Percentiles rank a stretch among this genome's conserved stretches.
These are phyloP conservation scores for Penicillium sp. DNA, from an alignment of 2,329 filamentous ascomycete species.

Conservation along the genomic window DNA sequence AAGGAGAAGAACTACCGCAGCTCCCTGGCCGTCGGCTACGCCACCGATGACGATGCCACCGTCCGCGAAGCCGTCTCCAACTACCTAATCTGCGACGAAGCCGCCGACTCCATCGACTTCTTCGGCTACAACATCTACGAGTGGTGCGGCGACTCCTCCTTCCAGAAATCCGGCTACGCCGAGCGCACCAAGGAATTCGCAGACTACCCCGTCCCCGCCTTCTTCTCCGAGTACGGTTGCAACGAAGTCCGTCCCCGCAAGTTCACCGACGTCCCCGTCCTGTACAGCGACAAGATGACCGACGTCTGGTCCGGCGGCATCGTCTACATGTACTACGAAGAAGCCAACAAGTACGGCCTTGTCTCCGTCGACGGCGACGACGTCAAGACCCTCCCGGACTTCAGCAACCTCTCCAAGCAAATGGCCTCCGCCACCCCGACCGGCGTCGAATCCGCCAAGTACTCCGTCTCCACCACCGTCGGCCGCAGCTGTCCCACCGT, in stretches of 20 bases:
- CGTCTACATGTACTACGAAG: slow-evolving; percentile 97
- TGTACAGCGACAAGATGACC: slow-evolving; percentile 75
- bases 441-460: slow-evolving; percentile 56
- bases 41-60: slow-evolving; percentile 80
- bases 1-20: slow-evolving; percentile 62
- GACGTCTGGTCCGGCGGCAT: slow-evolving; percentile 88
- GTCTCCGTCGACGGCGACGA: slow-evolving; percentile 56
- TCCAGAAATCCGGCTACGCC: slow-evolving; percentile 67
- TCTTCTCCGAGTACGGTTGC: slow-evolving; percentile 99
- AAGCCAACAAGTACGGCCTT: slow-evolving; percentile 69
- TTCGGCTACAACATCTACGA: slow-evolving; percentile 99
- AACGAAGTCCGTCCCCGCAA: slow-evolving; percentile 63
- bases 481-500: slow-evolving; percentile 62
- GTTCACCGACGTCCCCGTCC: slow-evolving; percentile 74
- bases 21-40: slow-evolving; percentile 81
- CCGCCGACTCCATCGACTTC: slow-evolving; percentile 70
- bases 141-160: slow-evolving; percentile 85
- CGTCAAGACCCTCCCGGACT: slow-evolving; percentile 65
- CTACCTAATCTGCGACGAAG: slow-evolving; percentile 84
- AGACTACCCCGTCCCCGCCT: slow-evolving; percentile 84
- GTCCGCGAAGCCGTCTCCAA: slow-evolving; percentile 74
- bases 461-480: slow-evolving; percentile 64
- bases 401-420: slow-evolving; percentile 60
- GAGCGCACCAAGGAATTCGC: slow-evolving; percentile 76
- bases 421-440: slow-evolving; percentile 60